Evolutionary conservation across 108 stramenopile genomes (phyloP), one percentile per base, ranked within the genome.

Genomic region (Skeletonema costatum): DNA sequence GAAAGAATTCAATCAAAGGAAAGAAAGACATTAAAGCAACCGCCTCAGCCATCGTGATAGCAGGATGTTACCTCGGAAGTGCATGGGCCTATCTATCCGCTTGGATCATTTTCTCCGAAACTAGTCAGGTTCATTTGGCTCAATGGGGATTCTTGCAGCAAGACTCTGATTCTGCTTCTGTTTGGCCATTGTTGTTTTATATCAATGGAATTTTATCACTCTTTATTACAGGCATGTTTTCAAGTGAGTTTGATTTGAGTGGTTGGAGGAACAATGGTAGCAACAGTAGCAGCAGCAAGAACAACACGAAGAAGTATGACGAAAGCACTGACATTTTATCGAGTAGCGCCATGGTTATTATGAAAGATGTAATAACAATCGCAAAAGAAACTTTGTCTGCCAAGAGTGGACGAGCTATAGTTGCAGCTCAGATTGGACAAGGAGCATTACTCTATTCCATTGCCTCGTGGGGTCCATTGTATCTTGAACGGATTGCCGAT

Each of bases 51-150:
- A 42, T 71, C 6, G 75, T 81, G 17, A 76, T 81, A 2, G 80
- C 80, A 6, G 80, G 80, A 25, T 81, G 80, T 35, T 81, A 81
- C 50, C 68, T 81, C 4, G 80, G 80, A 2, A 81, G 80, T 58
- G 75, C 74, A 42, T 76, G 75, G 75, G 80, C 80, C 29, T 81
- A 81, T 32, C 75, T 76, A 17, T 70, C 75, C 56, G 80, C 75
- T 35, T 76, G 46, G 60, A 33, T 51, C 4, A 48, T 81, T 17
- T 81, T 71, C 64, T 81, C 80, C 0, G 75, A 71, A 42, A 17
- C 12, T 13, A 64, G 46, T 29, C 75, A 81, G 44, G 32, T 31
- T 29, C 32, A 41, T 30, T 13, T 63, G 33, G 38, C 36, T n/a
- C 21, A 71, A 11, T 66, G 29, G 53, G 67, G 60, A 8, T 51